Base-by-base conservation (phyloP, 768 basidiomycete species). In the Paxillus involutus region DNA sequence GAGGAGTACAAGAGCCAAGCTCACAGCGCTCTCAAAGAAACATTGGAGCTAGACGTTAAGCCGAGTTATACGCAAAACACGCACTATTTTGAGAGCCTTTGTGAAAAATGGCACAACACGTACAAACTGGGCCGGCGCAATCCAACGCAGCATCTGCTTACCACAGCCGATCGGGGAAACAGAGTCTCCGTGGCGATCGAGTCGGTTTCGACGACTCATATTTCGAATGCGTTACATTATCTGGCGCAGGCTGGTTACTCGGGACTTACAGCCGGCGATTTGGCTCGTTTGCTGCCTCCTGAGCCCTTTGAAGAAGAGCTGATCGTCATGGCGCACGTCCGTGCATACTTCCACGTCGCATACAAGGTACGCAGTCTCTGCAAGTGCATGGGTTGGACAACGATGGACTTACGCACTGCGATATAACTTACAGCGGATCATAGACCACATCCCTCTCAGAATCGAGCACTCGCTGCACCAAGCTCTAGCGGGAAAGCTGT, bases 341-440 rank as follows among this genome's bases (percentile, higher is more conserved):
- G 76, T 0, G 83, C 80, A 5, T 86, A 82, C 55, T 84, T 79
- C 61, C 75, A 80, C 37, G 73, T 84, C 1, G 76, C 82, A 6
- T 77, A 73, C 68, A 79, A 80, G 73, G 83, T 81, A 53, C 17
- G 67, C 50, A 42, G 16, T 19, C 4, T 21, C 8, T 4, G 13
- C 26, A 21, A 8, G 14, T 16, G 53, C n/a, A 0, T 6, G 9
- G 13, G 24, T 29, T 6, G 40, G 36, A 48, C 10, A 9, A 41
- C 51, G 10, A 33, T 37, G n/a, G 17, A 43, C 29, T 21, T n/a
- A 14, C 4, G 4, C 35, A 12, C 7, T 45, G 36, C 21, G 8
- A 30, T 19, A 1, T n/a, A n/a, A n/a, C n/a, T n/a, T 50, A 26
- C 29, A 86, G 85, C 78, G 82, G 9, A 70, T 82, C 58, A 75